These are phyloP conservation scores for Cymbopogon citratus DNA, from an alignment of 176 grass and related monocot species.

Conservation along the genomic window DNA sequence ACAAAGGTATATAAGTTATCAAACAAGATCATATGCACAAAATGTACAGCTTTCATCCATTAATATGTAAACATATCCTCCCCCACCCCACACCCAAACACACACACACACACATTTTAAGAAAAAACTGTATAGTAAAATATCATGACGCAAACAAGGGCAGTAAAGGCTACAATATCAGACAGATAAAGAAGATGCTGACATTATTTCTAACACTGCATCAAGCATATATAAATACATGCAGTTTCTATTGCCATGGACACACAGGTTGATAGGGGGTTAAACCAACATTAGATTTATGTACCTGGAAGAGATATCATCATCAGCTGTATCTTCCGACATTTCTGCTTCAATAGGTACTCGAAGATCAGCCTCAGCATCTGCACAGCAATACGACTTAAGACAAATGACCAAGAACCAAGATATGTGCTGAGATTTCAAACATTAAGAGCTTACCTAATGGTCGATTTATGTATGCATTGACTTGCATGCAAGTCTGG, in stretches of 20 bases:
- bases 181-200: neutral
- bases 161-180: neutral
- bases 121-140: neutral
- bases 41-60: neutral
- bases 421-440: neutral
- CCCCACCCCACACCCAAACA: too few relatives aligned
- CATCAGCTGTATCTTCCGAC: constrained; percentile 87
- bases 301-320: constrained; percentile 98
- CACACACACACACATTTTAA: neutral
- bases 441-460: constrained; percentile 57
- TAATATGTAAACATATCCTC: neutral
- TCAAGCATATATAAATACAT: neutral
- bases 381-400: constrained; percentile 41
- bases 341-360: constrained; percentile 74
- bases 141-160: neutral
- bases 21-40: neutral
- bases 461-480: constrained; percentile 71
- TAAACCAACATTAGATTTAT: constrained; percentile 3
- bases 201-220: constrained; percentile 1
- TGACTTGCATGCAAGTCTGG: constrained; percentile 70
- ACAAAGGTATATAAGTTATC: neutral
- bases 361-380: constrained; percentile 65
- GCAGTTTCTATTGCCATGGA: constrained; percentile 1
- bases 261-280: neutral
- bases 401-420: neutral